Percentiles rank a stretch among this genome's conserved stretches.
Evolutionary conservation across 2,329 filamentous ascomycete species (phyloP).

Genomic region (Paramyrothecium roridum): DNA sequence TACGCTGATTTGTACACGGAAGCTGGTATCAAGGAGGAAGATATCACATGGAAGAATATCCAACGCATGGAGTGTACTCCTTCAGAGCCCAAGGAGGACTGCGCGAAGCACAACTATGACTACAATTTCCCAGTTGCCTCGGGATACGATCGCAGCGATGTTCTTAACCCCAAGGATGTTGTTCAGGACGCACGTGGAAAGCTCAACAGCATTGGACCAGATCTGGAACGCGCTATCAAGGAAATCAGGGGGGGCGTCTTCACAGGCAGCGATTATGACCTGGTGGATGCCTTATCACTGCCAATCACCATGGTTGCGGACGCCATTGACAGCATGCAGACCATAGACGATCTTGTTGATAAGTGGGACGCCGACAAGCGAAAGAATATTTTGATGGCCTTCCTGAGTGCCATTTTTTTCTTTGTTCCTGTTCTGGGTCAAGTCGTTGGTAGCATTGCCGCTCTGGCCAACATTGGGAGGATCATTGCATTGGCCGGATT

Average conservation of each 20-base stretch:
- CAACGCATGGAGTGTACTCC: neutral
- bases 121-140: neutral
- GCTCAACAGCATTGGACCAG: neutral
- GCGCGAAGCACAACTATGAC: neutral
- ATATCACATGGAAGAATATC: neutral
- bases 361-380: conserved; percentile 3
- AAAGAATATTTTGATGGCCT: neutral
- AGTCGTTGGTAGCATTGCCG: conserved; percentile 1
- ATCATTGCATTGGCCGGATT: neutral
- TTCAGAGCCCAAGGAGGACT: neutral
- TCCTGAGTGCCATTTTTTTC: conserved; percentile 1
- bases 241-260: neutral
- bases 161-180: neutral
- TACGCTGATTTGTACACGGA: neutral
- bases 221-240: neutral
- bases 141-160: neutral
- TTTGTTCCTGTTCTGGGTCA: conserved; percentile 2
- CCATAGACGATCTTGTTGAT: neutral
- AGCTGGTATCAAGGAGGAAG: neutral
- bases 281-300: neutral
- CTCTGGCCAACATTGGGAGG: neutral
- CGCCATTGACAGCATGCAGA: conserved; percentile 1
- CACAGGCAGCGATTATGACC: neutral
- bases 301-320: neutral
- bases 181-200: neutral